Base-by-base conservation (phyloP, 148 eudicot genomes). In the Cornus controversa region DNA sequence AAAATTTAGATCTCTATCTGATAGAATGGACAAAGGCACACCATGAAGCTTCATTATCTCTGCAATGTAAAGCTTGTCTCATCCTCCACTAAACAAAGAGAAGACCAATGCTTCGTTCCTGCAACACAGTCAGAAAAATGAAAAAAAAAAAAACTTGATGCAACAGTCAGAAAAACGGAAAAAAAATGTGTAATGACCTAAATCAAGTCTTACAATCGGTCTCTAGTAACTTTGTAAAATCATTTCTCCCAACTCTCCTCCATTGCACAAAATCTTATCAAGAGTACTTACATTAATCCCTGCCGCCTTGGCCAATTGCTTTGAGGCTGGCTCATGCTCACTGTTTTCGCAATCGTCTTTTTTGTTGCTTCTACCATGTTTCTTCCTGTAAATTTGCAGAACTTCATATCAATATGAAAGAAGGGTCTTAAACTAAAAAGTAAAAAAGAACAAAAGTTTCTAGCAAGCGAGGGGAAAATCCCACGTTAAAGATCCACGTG, bases 91-190 rank as follows among this genome's bases (percentile, higher is more conserved):
- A 76, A 66, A 53, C 79, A 67, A 79, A 75, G 0, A 81, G 66
- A 63, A 81, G 76, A 0, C 80, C 80, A 2, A 76, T 75, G 67
- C 78, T 75, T 69, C 83, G 79, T 81, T 81, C 83, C 79, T 80
- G 28, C 62, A 62, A 31, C 34, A 29, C 36, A 10, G 2, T 37
- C 22, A 11, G 13, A 45, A 45, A 45, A 31, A 31, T 31, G 2
- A 5, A 45, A 11, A 8, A 45, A 1, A 31, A 31, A 8, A 3
- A 3, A 8, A 4, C 45, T 40, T 40, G 8, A 40, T 8, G 8
- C 45, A 40, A 29, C 36, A 10, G 2, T 37, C 22, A 11, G 13
- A 45, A 45, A 45, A 31, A 31, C 4, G 2, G 34, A 45, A 11
- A 8, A 45, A 1, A 31, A 31, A 8, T 0, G 45, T 4, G 8